Percentiles rank a stretch among this genome's conserved stretches.
phyloP scores from a whole-genome alignment of 768 basidiomycete genomes.

The Exsudoporus frostii region DNA sequence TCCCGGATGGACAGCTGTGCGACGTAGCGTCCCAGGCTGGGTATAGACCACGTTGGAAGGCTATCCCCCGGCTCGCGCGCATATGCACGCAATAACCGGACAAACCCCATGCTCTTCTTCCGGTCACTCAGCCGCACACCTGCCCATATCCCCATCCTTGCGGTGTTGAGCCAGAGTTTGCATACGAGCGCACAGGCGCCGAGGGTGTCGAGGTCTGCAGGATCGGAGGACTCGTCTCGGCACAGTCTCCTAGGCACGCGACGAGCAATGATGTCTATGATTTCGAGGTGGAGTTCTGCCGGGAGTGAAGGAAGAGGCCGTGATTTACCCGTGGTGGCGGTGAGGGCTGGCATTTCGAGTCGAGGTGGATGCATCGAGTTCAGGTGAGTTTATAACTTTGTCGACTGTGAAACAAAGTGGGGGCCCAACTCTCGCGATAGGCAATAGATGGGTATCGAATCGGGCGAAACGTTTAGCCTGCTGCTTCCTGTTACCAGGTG shows the following conservation, averaged over 20 bases:
- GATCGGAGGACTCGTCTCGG: slow-evolving; percentile 14
- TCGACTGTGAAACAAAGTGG: neutral
- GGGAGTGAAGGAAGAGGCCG: slow-evolving; percentile 20
- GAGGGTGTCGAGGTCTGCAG: slow-evolving; percentile 18
- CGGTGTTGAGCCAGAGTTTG: slow-evolving; percentile 28
- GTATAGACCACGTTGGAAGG: slow-evolving; percentile 34
- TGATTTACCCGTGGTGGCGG: slow-evolving; percentile 5
- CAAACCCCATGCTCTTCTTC: slow-evolving; percentile 20
- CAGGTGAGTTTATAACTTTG: slow-evolving; percentile 12
- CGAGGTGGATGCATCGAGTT: neutral
- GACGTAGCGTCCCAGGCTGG: slow-evolving; percentile 58
- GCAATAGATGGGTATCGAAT: slow-evolving; percentile 1
- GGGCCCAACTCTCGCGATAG: slow-evolving; percentile 2
- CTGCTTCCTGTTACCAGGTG: neutral
- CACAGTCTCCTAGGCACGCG: slow-evolving; percentile 9
- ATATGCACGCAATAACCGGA: slow-evolving; percentile 20
- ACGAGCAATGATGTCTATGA: slow-evolving; percentile 26
- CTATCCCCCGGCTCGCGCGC: slow-evolving; percentile 27
- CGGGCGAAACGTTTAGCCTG: neutral
- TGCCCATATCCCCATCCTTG: slow-evolving; percentile 25
- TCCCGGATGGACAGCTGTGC: slow-evolving; percentile 26
- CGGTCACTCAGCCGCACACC: slow-evolving; percentile 17
- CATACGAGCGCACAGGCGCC: slow-evolving; percentile 29
- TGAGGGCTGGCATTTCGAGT: neutral
- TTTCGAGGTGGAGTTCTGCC: slow-evolving; percentile 30